Evolutionary conservation across 768 basidiomycete species (phyloP).

Genomic region (Tylopilus vinaceipallidus): DNA sequence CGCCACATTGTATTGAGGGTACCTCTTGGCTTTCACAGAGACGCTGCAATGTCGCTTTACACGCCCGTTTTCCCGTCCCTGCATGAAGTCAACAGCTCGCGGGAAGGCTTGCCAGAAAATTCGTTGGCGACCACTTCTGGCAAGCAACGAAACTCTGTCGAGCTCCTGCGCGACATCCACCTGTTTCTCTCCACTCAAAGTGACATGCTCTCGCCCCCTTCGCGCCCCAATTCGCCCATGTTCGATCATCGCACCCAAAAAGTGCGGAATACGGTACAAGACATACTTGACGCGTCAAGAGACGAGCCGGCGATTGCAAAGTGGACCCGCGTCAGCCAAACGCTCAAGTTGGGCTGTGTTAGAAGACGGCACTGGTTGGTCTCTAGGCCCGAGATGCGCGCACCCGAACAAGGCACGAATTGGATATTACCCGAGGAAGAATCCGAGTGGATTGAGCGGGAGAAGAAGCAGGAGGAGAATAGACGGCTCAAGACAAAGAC

Average conservation of each 20-base stretch:
- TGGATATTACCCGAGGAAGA: slow-evolving; percentile 46
- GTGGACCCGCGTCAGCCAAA: slow-evolving; percentile 43
- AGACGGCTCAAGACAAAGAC: slow-evolving; percentile 19
- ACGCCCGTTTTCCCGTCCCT: slow-evolving; percentile 33
- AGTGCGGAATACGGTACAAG: slow-evolving; percentile 34
- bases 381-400: slow-evolving; percentile 20
- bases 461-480: slow-evolving; percentile 30
- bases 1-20: not conserved
- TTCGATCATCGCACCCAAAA: slow-evolving; percentile 29
- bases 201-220: slow-evolving; percentile 35
- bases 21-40: not conserved
- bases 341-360: slow-evolving; percentile 41
- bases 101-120: slow-evolving; percentile 6
- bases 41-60: slow-evolving; percentile 32
- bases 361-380: slow-evolving; percentile 33
- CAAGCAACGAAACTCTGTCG: slow-evolving; percentile 21
- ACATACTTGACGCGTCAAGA: slow-evolving; percentile 35
- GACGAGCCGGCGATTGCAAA: slow-evolving; percentile 44
- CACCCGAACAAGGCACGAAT: slow-evolving; percentile 24
- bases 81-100: slow-evolving; percentile 6
- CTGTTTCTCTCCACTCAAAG: slow-evolving; percentile 32
- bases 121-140: not conserved
- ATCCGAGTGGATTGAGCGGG: slow-evolving; percentile 48
- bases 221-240: slow-evolving; percentile 33
- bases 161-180: slow-evolving; percentile 31